Evolutionary conservation across 1,139 yeast species (phyloP).

Genomic region (Taphrina confusa): DNA sequence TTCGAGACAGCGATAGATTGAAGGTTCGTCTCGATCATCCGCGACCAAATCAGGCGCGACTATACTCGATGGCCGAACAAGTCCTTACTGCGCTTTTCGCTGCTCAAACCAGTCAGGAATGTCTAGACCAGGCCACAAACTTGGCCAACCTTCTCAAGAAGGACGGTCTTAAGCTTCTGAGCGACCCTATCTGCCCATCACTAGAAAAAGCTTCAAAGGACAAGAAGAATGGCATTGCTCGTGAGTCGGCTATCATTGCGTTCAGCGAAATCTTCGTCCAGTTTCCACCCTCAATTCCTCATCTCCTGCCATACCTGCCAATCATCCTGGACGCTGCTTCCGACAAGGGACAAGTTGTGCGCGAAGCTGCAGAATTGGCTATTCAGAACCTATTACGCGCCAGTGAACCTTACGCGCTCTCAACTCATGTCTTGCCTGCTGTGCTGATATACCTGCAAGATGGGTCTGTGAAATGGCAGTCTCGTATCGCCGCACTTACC

Average conservation of each 20-base stretch:
- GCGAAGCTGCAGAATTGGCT: conserved; percentile 66
- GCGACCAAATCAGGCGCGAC: conserved; percentile 7
- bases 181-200: conserved; percentile 22
- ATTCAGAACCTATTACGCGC: conserved; percentile 46
- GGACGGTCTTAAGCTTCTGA: conserved; percentile 20
- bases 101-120: conserved; percentile 30
- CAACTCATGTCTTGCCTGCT: conserved; percentile 65
- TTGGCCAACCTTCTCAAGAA: conserved; percentile 25
- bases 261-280: conserved; percentile 21
- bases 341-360: conserved; percentile 84
- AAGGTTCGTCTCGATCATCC: neutral
- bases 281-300: conserved; percentile 28
- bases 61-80: conserved; percentile 12
- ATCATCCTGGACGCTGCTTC: conserved; percentile 56
- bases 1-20: neutral
- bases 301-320: conserved; percentile 49
- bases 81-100: conserved; percentile 21
- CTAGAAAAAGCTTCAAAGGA: conserved; percentile 28
- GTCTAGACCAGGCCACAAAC: conserved; percentile 24
- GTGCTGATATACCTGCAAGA: conserved; percentile 66
- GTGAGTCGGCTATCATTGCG: conserved; percentile 36
- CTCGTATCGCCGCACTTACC: conserved; percentile 77
- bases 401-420: conserved; percentile 69
- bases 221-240: conserved; percentile 34
- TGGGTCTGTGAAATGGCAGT: conserved; percentile 86